Conservation (phyloP, 192 early-diverging fungal species). For the Backusella psychrophila region DNA sequence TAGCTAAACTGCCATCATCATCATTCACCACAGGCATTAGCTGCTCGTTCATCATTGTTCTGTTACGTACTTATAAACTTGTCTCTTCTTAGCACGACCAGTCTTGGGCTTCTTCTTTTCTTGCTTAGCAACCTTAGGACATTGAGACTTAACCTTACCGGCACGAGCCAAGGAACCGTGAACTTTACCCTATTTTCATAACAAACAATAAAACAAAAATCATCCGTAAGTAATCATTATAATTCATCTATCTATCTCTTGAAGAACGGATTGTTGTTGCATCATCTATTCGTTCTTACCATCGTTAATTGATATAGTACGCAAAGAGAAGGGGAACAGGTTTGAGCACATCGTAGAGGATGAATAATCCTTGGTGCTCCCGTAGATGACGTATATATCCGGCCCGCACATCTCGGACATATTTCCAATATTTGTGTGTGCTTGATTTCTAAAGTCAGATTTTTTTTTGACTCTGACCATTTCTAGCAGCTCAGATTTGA, state of each 20-base stretch:
- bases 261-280: not conserved
- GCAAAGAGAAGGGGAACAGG: slow-evolving; percentile 7
- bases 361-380: not conserved
- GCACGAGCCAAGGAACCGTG: slow-evolving; percentile 99
- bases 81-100: slow-evolving; percentile 96
- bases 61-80: slow-evolving; percentile 61
- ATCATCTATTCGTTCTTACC: not conserved
- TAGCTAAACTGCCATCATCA: not conserved
- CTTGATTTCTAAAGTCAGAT: not conserved
- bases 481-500: too few relatives aligned
- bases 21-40: not conserved
- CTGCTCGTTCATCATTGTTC: not conserved
- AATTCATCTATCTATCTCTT: not conserved
- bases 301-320: slow-evolving; percentile 8
- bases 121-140: slow-evolving; percentile 96
- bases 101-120: slow-evolving; percentile 93
- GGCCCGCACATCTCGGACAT: not conserved
- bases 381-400: not conserved
- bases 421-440: not conserved
- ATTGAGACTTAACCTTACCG: slow-evolving; percentile 99
- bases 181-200: slow-evolving; percentile 88
- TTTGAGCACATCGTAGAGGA: not conserved
- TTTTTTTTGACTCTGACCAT: not conserved
- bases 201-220: not conserved
- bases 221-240: not conserved